These are phyloP conservation scores for Mycena floridula DNA, from an alignment of 768 basidiomycete species.

Conservation along the genomic window DNA sequence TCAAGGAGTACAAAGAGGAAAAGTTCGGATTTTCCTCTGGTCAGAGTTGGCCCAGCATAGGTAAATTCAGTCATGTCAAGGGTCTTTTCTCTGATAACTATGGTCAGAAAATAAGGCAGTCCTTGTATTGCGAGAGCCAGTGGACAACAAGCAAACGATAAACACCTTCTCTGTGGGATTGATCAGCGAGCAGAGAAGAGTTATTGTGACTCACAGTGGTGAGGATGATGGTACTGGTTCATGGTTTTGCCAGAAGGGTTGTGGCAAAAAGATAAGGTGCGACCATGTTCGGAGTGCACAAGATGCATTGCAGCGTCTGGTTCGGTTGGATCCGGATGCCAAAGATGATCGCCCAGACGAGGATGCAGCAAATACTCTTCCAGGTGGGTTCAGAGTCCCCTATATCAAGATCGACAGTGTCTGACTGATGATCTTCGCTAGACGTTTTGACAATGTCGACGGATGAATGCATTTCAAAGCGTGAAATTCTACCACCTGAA, in stretches of 20 bases:
- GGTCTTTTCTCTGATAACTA: background rate
- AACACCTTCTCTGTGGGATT: background rate
- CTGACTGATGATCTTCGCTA: background rate
- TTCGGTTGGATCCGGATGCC: background rate
- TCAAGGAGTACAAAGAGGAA: background rate
- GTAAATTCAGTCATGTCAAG: background rate
- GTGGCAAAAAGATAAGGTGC: background rate
- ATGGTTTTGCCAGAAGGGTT: background rate
- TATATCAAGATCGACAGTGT: background rate
- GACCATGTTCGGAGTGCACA: slow-evolving; percentile 1
- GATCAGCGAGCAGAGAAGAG: no score
- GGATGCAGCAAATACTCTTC: background rate
- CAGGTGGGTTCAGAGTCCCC: no score
- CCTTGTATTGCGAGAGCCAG: background rate
- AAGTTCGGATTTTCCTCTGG: no score
- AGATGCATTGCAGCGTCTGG: background rate
- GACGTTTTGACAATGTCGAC: background rate
- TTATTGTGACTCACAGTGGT: background rate
- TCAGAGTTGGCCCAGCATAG: background rate
- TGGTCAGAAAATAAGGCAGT: background rate
- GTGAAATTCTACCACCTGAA: no score
- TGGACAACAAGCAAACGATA: background rate
- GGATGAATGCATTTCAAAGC: no score
- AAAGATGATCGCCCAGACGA: background rate
- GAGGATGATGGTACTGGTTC: background rate